Conservation (phyloP, 768 basidiomycete species). For the Phaeotremella fagi region DNA sequence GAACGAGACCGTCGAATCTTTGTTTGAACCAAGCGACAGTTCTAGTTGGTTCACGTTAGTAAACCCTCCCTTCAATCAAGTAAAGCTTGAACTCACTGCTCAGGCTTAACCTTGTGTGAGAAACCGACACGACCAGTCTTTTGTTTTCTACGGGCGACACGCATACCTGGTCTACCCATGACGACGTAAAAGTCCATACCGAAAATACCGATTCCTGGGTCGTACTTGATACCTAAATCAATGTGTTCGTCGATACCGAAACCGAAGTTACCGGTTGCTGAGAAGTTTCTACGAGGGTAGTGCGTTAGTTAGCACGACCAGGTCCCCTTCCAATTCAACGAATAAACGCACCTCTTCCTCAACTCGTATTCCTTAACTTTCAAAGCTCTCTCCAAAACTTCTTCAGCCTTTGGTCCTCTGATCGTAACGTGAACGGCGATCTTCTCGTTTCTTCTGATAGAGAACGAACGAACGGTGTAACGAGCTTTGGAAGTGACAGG, state of each 20-base stretch:
- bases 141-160: slow-evolving; percentile 85
- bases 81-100: slow-evolving; percentile 55
- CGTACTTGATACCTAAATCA: slow-evolving; percentile 96
- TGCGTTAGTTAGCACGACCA: neutral
- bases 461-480: slow-evolving; percentile 98
- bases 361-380: slow-evolving; percentile 99
- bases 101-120: slow-evolving; percentile 85
- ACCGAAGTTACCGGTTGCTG: slow-evolving; percentile 98
- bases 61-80: neutral
- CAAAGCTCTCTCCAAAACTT: slow-evolving; percentile 96
- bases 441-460: slow-evolving; percentile 99
- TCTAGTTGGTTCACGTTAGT: slow-evolving; percentile 10
- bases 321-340: neutral
- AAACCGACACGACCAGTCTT: slow-evolving; percentile 81
- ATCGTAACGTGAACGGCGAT: slow-evolving; percentile 98
- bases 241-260: slow-evolving; percentile 97
- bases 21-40: slow-evolving; percentile 99
- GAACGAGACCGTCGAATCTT: slow-evolving; percentile 93
- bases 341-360: slow-evolving; percentile 56
- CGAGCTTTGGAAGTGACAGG: slow-evolving; percentile 99
- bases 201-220: slow-evolving; percentile 97
- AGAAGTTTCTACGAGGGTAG: slow-evolving; percentile 68
- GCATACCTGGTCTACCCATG: slow-evolving; percentile 91
- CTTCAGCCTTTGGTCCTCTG: slow-evolving; percentile 98
- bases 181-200: slow-evolving; percentile 92